Percentiles rank a stretch among this genome's conserved stretches.
phyloP scores from a whole-genome alignment of 495 filamentous ascomycete genomes.

The Xylaria grammica region DNA sequence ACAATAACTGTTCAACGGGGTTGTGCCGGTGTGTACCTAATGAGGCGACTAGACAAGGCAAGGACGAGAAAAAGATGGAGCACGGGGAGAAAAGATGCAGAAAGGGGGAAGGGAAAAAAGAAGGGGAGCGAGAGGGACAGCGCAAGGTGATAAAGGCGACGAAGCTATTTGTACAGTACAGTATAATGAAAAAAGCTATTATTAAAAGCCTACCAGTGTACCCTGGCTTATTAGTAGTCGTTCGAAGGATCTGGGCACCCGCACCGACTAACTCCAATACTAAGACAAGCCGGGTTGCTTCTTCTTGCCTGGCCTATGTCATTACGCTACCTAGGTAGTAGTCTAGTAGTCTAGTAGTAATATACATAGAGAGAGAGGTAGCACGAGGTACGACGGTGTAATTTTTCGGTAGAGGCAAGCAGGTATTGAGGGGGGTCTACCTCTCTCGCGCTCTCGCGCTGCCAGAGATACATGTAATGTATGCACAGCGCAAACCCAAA shows the following conservation, averaged over 20 bases:
- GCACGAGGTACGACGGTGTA: no score
- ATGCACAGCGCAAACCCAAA: no score
- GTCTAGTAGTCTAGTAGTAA: not conserved
- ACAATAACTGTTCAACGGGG: not conserved
- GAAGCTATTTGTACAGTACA: constrained; percentile 21
- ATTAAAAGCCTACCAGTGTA: constrained; percentile 9
- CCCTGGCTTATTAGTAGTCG: constrained; percentile 14
- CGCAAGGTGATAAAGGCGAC: constrained; percentile 18
- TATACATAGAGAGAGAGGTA: not conserved
- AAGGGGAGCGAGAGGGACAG: constrained; percentile 18
- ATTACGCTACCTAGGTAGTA: not conserved
- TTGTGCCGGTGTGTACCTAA: not conserved
- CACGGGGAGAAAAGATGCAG: constrained; percentile 13
- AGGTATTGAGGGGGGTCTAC: no score
- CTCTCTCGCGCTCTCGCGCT: no score
- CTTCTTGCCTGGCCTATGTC: not conserved
- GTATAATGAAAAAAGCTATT: constrained; percentile 9
- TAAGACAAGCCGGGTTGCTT: constrained; percentile 12
- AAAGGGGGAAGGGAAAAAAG: constrained; percentile 26
- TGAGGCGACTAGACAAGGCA: not conserved
- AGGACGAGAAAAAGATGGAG: constrained; percentile 1
- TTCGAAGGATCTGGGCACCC: constrained; percentile 24
- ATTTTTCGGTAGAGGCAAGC: no score
- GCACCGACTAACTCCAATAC: constrained; percentile 16
- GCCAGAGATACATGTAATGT: no score